A percentile compares a stretch with the other conserved stretches of the same genome.
Conservation (phyloP, 164 flowering plant species). For the Umbilicus rupestris region DNA sequence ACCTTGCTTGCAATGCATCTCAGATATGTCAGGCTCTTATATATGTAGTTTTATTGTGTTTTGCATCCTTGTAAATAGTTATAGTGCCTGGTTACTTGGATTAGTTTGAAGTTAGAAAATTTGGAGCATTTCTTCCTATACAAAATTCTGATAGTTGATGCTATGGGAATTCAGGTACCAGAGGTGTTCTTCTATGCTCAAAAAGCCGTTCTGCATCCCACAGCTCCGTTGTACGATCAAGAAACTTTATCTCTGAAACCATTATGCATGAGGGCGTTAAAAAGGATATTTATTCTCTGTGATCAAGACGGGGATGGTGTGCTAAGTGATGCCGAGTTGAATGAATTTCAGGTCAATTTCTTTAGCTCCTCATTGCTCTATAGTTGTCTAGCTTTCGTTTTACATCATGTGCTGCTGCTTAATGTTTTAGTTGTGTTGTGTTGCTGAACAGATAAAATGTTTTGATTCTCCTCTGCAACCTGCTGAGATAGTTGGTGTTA, state of each 20-base stretch:
- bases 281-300: constrained; percentile 67
- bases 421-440: neutral
- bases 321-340: constrained; percentile 40
- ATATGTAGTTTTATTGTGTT: too few species aligned
- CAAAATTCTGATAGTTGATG: neutral
- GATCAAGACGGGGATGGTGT: constrained; percentile 45
- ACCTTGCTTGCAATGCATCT: too few species aligned
- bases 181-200: constrained; percentile 98
- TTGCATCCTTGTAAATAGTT: too few species aligned
- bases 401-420: neutral
- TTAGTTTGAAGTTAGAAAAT: neutral
- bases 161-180: constrained; percentile 41
- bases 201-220: constrained; percentile 77
- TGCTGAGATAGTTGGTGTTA: constrained; percentile 80
- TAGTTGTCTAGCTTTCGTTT: neutral
- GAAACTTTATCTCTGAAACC: constrained; percentile 53
- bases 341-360: constrained; percentile 71
- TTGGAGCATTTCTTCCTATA: neutral
- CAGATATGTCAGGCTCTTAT: too few species aligned
- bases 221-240: constrained; percentile 64
- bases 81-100: too few species aligned
- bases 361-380: neutral
- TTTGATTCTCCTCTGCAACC: constrained; percentile 91
- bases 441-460: constrained; percentile 68
- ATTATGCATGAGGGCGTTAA: constrained; percentile 58